Percentiles rank a stretch among this genome's conserved stretches.
phyloP scores from a whole-genome alignment of 352 stramenopile species.

The Globisporangium orthogonon region DNA sequence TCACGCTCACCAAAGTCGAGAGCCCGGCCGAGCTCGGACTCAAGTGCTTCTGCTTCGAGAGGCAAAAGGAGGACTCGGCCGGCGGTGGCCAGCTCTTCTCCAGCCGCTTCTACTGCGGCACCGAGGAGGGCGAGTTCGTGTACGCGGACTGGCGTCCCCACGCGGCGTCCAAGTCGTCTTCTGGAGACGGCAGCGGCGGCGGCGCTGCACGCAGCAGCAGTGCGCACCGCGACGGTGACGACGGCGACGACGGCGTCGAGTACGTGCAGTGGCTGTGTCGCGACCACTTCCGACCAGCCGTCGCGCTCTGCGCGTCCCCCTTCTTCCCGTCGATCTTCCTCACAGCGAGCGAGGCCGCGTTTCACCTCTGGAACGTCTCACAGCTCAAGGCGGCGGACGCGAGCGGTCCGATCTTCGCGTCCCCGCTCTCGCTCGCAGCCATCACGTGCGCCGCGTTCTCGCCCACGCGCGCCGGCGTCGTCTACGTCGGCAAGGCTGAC shows the following conservation, averaged over 20 bases:
- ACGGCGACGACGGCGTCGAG: conserved; percentile 59
- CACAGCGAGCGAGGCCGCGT: conserved; percentile 85
- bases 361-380: conserved; percentile 90
- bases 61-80: conserved; percentile 40
- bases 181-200: conserved; percentile 7
- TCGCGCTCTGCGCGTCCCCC: conserved; percentile 78
- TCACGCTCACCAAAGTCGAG: conserved; percentile 71
- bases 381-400: conserved; percentile 28
- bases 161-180: conserved; percentile 17
- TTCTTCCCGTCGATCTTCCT: conserved; percentile 90
- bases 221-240: conserved; percentile 29
- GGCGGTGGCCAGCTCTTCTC: conserved; percentile 20
- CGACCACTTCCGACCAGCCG: conserved; percentile 83
- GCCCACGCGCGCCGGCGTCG: conserved; percentile 79
- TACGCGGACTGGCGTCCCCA: conserved; percentile 86
- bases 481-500: conserved; percentile 88
- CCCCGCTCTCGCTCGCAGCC: conserved; percentile 64
- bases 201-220: conserved; percentile 4
- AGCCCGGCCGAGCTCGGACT: conserved; percentile 57
- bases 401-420: conserved; percentile 82
- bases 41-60: conserved; percentile 64
- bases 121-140: conserved; percentile 88
- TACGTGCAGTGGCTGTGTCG: conserved; percentile 89
- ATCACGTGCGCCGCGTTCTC: conserved; percentile 87
- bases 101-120: conserved; percentile 77